Conservation (phyloP, 148 eudicot genomes). For the Heliosperma pusillum region DNA sequence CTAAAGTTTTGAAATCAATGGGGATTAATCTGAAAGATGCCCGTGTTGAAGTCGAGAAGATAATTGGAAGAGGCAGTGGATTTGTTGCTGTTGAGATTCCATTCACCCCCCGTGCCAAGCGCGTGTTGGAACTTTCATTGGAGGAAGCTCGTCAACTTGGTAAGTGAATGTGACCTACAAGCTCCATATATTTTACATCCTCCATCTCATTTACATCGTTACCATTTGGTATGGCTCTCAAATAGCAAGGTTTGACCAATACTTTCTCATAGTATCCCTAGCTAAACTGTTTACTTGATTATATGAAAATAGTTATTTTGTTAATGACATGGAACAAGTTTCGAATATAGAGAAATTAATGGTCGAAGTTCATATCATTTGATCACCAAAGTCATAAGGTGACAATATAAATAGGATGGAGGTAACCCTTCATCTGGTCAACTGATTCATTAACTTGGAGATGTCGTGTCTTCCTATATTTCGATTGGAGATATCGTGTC, state of each 20-base stretch:
- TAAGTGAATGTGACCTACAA: slow-evolving; percentile 22
- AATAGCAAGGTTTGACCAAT: not conserved
- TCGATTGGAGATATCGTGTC: not conserved
- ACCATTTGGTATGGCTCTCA: not conserved
- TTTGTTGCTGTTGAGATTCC: slow-evolving; percentile 92
- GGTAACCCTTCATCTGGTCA: not conserved
- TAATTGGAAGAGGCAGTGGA: slow-evolving; percentile 93
- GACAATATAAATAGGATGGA: too few relatives aligned
- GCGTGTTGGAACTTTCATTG: slow-evolving; percentile 83
- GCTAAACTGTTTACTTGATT: too few relatives aligned
- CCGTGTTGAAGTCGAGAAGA: slow-evolving; percentile 94
- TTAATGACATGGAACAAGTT: too few relatives aligned
- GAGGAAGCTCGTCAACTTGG: slow-evolving; percentile 96
- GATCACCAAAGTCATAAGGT: too few relatives aligned
- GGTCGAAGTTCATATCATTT: too few relatives aligned
- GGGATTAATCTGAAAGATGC: slow-evolving; percentile 93
- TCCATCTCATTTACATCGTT: not conserved
- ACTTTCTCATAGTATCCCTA: too few relatives aligned
- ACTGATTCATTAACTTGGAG: not conserved
- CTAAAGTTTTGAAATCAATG: slow-evolving; percentile 95
- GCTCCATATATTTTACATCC: not conserved
- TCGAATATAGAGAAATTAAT: too few relatives aligned
- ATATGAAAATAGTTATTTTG: too few relatives aligned
- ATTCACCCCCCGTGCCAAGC: slow-evolving; percentile 93
- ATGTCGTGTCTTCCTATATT: not conserved